phyloP scores from a whole-genome alignment of 805 yeast species.

The Nakazawaea populi region DNA sequence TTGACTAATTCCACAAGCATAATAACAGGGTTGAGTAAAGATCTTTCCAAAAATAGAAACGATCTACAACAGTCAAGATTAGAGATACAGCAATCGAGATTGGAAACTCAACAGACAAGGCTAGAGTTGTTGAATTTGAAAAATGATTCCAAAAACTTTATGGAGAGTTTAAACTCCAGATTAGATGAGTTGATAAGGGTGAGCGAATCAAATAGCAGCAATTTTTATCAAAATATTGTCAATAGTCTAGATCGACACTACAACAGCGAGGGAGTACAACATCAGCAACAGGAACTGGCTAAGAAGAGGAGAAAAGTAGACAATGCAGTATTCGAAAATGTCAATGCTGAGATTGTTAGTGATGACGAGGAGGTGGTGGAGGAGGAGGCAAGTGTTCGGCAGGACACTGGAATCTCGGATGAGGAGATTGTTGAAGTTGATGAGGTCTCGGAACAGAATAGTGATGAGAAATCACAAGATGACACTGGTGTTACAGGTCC shows the following conservation, averaged over 20 bases:
- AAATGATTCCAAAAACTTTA: slow-evolving; percentile 5
- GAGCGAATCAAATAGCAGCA: background rate
- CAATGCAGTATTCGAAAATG: background rate
- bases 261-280: background rate
- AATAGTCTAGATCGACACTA: slow-evolving; percentile 7
- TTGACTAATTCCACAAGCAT: background rate
- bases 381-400: background rate
- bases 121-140: slow-evolving; percentile 9
- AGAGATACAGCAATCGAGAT: slow-evolving; percentile 8
- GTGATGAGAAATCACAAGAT: too few species aligned
- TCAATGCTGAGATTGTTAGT: background rate
- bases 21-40: slow-evolving; percentile 1
- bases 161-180: slow-evolving; percentile 2
- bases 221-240: slow-evolving; percentile 10
- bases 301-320: slow-evolving; percentile 1
- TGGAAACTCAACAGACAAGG: slow-evolving; percentile 11
- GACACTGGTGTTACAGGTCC: too few species aligned
- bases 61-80: slow-evolving; percentile 10
- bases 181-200: slow-evolving; percentile 4
- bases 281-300: background rate
- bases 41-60: slow-evolving; percentile 5
- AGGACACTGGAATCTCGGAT: background rate
- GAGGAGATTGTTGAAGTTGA: background rate
- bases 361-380: background rate
- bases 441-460: background rate